phyloP scores from a whole-genome alignment of 495 filamentous ascomycete species.

The Penicillium riverlandense region DNA sequence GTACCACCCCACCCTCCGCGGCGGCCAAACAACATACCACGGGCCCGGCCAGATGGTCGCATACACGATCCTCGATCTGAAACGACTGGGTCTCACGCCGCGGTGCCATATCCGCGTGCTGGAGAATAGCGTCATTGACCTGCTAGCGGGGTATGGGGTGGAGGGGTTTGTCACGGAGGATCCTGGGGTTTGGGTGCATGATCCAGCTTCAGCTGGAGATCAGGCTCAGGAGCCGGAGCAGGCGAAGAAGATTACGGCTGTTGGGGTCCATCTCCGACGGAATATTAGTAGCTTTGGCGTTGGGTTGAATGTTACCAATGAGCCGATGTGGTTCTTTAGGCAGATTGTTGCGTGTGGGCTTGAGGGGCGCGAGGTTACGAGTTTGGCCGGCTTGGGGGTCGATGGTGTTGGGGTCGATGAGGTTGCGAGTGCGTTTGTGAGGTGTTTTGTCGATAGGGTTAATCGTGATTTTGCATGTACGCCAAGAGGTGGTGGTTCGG shows the following conservation, averaged over 20 bases:
- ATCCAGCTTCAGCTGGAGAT: background rate
- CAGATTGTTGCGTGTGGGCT: slow-evolving; percentile 85
- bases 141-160: slow-evolving; percentile 50
- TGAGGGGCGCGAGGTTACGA: slow-evolving; percentile 69
- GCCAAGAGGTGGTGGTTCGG: slow-evolving; percentile 6
- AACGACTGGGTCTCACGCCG: slow-evolving; percentile 43
- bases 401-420: slow-evolving; percentile 17
- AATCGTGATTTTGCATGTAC: slow-evolving; percentile 34
- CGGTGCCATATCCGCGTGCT: slow-evolving; percentile 67
- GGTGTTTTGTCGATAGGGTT: slow-evolving; percentile 30
- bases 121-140: slow-evolving; percentile 64
- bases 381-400: slow-evolving; percentile 42
- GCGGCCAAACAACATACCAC: slow-evolving; percentile 92
- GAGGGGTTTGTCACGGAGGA: slow-evolving; percentile 56
- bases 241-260: slow-evolving; percentile 71
- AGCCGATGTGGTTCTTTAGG: slow-evolving; percentile 59
- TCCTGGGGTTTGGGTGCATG: slow-evolving; percentile 76
- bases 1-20: slow-evolving; percentile 64
- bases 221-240: background rate
- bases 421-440: slow-evolving; percentile 34
- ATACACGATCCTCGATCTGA: slow-evolving; percentile 79
- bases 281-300: slow-evolving; percentile 83
- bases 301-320: slow-evolving; percentile 70
- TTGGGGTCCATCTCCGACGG: slow-evolving; percentile 81
- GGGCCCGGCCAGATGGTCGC: slow-evolving; percentile 88